Conservation (phyloP, 2,329 filamentous ascomycete species). For the Cladosporium sp. region DNA sequence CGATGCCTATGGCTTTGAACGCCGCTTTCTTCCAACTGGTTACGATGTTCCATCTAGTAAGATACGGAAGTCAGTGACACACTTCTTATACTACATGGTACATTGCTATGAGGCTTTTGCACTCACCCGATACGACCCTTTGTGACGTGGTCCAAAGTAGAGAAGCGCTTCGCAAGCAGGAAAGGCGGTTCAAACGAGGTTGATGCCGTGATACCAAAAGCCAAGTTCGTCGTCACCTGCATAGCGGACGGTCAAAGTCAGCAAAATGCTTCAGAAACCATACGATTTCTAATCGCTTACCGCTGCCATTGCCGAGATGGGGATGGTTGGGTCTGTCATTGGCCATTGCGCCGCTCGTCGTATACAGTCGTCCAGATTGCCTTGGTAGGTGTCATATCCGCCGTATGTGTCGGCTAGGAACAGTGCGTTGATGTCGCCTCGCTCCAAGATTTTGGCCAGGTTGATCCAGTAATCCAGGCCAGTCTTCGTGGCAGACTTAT, state of each 20-base stretch:
- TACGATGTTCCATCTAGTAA: conserved; percentile 62
- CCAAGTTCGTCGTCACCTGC: conserved; percentile 62
- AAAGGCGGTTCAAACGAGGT: conserved; percentile 66
- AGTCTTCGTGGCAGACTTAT: conserved; percentile 63
- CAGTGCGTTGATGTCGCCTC: conserved; percentile 64
- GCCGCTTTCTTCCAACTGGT: conserved; percentile 65
- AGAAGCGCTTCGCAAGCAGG: conserved; percentile 63
- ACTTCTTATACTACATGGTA: no score
- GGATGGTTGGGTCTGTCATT: conserved; percentile 64
- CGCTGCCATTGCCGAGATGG: conserved; percentile 66
- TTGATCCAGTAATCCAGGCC: conserved; percentile 65
- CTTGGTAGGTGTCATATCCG: conserved; percentile 64
- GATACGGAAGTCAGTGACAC: background rate
- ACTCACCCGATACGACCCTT: conserved; percentile 56
- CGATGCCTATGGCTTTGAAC: conserved; percentile 63
- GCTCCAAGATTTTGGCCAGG: conserved; percentile 63
- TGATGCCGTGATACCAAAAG: conserved; percentile 64
- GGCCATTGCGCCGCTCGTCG: conserved; percentile 66
- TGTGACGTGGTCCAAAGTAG: conserved; percentile 64
- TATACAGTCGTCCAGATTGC: conserved; percentile 46
- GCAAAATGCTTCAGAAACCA: background rate
- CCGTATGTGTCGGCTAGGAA: conserved; percentile 69
- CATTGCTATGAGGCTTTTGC: background rate
- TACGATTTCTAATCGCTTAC: background rate
- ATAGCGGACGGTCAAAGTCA: background rate